A percentile compares a stretch with the other conserved stretches of the same genome.
Evolutionary conservation across 257 asterid genomes (phyloP).

Genomic region (Solanum peruvianum): DNA sequence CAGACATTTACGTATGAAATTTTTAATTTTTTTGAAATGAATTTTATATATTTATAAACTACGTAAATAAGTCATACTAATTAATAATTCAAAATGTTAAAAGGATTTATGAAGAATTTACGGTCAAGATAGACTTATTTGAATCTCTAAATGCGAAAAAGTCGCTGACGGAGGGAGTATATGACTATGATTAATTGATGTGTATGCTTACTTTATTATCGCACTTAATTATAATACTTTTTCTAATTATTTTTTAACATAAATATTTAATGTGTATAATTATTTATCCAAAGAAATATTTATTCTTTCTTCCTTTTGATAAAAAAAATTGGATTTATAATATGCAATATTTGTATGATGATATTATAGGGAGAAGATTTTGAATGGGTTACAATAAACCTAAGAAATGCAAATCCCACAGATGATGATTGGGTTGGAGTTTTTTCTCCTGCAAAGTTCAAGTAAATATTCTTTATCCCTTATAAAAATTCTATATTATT

Average conservation of each 20-base stretch:
- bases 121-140: too few relatives aligned
- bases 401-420: slow-evolving; percentile 22
- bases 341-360: not conserved
- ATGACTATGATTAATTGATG: too few relatives aligned
- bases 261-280: too few relatives aligned
- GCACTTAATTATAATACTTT: not conserved
- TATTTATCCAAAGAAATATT: too few relatives aligned
- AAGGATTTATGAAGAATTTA: too few relatives aligned
- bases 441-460: not conserved
- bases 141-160: too few relatives aligned
- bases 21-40: too few relatives aligned
- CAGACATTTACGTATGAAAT: rapidly evolving
- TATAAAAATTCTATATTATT: not conserved
- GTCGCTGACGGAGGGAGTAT: too few relatives aligned
- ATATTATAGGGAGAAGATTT: slow-evolving; percentile 21
- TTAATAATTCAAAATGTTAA: too few relatives aligned
- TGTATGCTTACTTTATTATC: not conserved
- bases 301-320: not conserved
- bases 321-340: not conserved
- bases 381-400: slow-evolving; percentile 23
- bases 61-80: too few relatives aligned
- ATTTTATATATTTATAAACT: too few relatives aligned
- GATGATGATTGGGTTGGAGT: slow-evolving; percentile 39
- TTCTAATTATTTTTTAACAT: not conserved
- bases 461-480: slow-evolving; percentile 16